These are phyloP conservation scores for Tolypocladium paradoxum DNA, from an alignment of 2,329 filamentous ascomycete species.

Conservation along the genomic window DNA sequence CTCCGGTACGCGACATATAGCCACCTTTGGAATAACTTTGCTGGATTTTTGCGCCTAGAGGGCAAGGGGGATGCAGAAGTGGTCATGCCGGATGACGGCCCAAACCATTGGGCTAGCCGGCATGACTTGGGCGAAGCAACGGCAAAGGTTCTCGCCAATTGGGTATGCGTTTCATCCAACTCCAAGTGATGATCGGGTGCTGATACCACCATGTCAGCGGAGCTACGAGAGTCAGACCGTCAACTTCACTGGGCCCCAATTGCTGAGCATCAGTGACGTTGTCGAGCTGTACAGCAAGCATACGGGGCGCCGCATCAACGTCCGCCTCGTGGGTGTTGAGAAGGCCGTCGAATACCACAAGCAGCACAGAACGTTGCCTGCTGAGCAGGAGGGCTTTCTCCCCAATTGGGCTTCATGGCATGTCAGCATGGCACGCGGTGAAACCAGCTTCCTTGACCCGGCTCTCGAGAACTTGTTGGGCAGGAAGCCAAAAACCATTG, in stretches of 20 bases:
- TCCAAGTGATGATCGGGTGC: too few relatives aligned
- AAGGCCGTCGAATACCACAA: background rate
- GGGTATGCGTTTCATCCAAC: background rate
- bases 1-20: background rate
- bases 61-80: background rate
- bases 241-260: background rate
- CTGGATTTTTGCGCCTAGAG: background rate
- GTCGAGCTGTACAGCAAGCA: background rate
- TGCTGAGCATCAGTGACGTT: background rate
- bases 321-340: background rate
- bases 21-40: background rate
- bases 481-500: background rate
- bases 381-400: background rate
- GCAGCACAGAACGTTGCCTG: background rate
- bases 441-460: background rate
- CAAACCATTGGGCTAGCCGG: background rate
- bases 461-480: background rate
- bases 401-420: background rate
- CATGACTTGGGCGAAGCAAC: background rate
- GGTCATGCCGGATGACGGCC: background rate
- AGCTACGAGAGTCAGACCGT: background rate
- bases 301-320: background rate
- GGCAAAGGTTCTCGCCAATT: background rate
- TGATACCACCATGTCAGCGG: background rate
- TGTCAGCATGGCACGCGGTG: background rate